Evolutionary conservation across 306 rosid genomes (phyloP), one percentile per base, ranked within the genome.

Genomic region (Cicer bijugum): DNA sequence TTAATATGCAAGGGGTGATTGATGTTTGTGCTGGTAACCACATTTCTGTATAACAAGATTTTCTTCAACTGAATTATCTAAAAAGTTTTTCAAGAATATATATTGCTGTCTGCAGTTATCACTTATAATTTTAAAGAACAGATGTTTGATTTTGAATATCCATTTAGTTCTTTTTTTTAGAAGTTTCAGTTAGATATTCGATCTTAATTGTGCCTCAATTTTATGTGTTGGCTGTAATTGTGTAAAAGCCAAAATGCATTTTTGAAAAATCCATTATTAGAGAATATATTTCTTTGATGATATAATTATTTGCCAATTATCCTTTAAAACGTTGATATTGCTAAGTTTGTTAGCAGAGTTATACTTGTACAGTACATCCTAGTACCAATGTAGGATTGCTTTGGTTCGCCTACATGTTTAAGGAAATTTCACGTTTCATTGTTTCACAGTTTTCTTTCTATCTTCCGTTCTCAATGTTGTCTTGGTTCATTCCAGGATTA

Each of bases 401-500:
- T 17, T 16, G 9, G 45, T 45, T 35, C 15, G 69, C 59, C 19
- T 51, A 17, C 72, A 45, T 28, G 58, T 75, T 75, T 42, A 61
- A 75, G 42, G 40, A 75, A 46, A 57, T 77, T 43, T 76, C 12
- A 19, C 45, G 17, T 74, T 69, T 73, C 35, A 33, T 69, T 72
- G 35, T 78, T 80, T 12, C 6, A 15, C 59, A 8, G 59, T 40
- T 42, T 12, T 46, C 3, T 10, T n/a, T 55, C 3, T 10, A 12
- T 55, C 60, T 15, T 67, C 69, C 12, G 8, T 44, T 64, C 73
- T 78, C 76, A 68, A 63, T 55, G 9, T 52, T 74, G 65, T 44
- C 12, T 74, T 67, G 53, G 15, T 69, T 67, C 77, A 50, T 85
- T 83, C 67, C 87, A 94, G 98, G 97, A 67, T 87, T 94, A 65